These are phyloP conservation scores for Erythrobasidium hasegawianum DNA, from an alignment of 1,284 basidiomycete genomes.

Conservation along the genomic window DNA sequence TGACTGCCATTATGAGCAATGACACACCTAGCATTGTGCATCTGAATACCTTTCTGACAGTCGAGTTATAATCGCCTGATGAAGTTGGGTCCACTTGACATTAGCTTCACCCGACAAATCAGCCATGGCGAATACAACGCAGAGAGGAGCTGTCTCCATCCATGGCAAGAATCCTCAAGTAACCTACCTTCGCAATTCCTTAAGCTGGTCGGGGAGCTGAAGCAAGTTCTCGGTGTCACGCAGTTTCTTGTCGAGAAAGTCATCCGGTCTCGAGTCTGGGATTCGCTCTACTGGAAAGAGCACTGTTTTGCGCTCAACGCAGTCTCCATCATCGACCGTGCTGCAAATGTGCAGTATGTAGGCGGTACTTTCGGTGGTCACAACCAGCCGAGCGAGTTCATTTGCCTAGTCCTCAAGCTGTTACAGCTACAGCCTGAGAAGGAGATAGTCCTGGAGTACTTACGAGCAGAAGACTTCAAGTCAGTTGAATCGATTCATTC, in stretches of 20 bases:
- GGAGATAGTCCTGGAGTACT: conserved; percentile 90
- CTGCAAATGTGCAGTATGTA: conserved; percentile 73
- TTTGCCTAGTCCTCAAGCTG: conserved; percentile 87
- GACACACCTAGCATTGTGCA: neutral
- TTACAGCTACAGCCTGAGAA: conserved; percentile 96
- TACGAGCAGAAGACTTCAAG: conserved; percentile 97
- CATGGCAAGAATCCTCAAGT: conserved; percentile 95
- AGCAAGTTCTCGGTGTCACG: neutral
- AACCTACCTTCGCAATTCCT: conserved; percentile 21
- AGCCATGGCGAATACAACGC: conserved; percentile 82
- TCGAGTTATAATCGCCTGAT: no score
- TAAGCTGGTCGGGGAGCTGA: neutral
- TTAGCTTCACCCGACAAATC: no score
- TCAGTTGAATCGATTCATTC: conserved; percentile 52
- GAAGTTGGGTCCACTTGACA: no score
- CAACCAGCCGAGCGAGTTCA: conserved; percentile 83
- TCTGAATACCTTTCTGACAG: no score
- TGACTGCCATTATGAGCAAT: no score
- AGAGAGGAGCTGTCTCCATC: conserved; percentile 72
- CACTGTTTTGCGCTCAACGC: conserved; percentile 57
- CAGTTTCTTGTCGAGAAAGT: conserved; percentile 95
- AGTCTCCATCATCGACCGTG: conserved; percentile 87
- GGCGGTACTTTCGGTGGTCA: conserved; percentile 86
- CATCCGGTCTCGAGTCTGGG: conserved; percentile 92
- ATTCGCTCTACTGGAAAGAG: conserved; percentile 81